These are phyloP conservation scores for Aurifilum marmelostoma DNA, from an alignment of 2,329 filamentous ascomycete species.

Conservation along the genomic window DNA sequence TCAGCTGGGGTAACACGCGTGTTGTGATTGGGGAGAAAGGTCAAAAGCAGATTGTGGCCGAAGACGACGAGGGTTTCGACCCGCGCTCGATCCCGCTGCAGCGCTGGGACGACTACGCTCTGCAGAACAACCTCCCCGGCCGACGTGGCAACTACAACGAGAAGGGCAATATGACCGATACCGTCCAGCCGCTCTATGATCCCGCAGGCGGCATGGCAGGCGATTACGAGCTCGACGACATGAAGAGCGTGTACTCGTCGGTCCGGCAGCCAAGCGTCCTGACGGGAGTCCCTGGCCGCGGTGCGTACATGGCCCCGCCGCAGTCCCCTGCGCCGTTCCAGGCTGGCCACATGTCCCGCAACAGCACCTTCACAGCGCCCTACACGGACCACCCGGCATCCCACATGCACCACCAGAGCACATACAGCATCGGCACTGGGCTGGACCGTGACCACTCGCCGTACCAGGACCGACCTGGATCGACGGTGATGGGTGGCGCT, in stretches of 20 bases:
- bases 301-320: slow-evolving; percentile 74
- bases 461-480: slow-evolving; percentile 61
- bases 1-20: slow-evolving; percentile 98
- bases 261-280: slow-evolving; percentile 86
- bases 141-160: slow-evolving; percentile 75
- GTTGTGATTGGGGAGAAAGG: slow-evolving; percentile 95
- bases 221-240: slow-evolving; percentile 94
- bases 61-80: slow-evolving; percentile 84
- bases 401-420: slow-evolving; percentile 64
- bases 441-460: slow-evolving; percentile 56
- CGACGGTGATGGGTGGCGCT: slow-evolving; percentile 39
- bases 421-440: slow-evolving; percentile 65
- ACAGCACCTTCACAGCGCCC: slow-evolving; percentile 48
- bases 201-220: slow-evolving; percentile 57
- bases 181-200: slow-evolving; percentile 73
- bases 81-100: slow-evolving; percentile 92
- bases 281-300: slow-evolving; percentile 75
- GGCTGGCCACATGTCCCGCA: slow-evolving; percentile 45
- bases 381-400: slow-evolving; percentile 50
- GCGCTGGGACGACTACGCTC: slow-evolving; percentile 95
- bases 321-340: slow-evolving; percentile 77
- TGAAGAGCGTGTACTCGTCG: slow-evolving; percentile 94
- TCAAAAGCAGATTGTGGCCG: slow-evolving; percentile 84
- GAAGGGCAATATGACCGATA: slow-evolving; percentile 63
- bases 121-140: slow-evolving; percentile 84